These are phyloP conservation scores for Inonotus hispidus DNA, from an alignment of 1,284 basidiomycete species.

Conservation along the genomic window DNA sequence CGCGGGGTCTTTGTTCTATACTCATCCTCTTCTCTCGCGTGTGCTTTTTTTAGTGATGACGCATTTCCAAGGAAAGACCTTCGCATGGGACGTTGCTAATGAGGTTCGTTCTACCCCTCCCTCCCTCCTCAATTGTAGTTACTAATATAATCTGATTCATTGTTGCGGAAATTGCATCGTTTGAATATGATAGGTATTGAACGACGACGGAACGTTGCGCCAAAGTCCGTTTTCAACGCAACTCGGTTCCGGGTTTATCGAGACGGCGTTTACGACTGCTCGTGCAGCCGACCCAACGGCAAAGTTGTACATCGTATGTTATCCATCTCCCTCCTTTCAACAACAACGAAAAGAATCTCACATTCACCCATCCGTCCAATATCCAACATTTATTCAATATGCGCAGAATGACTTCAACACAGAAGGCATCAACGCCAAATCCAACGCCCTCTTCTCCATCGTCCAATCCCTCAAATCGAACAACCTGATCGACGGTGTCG, in stretches of 20 bases:
- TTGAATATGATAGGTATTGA: conserved; percentile 47
- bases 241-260: conserved; percentile 38
- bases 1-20: too few relatives aligned
- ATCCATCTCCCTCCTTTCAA: background rate
- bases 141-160: too few relatives aligned
- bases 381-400: background rate
- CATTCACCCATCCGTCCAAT: background rate
- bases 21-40: background rate
- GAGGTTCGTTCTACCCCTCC: conserved; percentile 21
- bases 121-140: too few relatives aligned
- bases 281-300: conserved; percentile 35
- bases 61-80: conserved; percentile 39
- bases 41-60: conserved; percentile 10
- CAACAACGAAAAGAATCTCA: too few relatives aligned
- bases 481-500: conserved; percentile 50
- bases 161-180: too few relatives aligned
- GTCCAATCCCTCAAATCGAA: conserved; percentile 40
- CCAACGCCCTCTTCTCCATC: conserved; percentile 46
- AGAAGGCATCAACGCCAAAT: conserved; percentile 44
- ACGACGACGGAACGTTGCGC: conserved; percentile 52
- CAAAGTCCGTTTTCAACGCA: conserved; percentile 42
- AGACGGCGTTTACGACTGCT: conserved; percentile 40
- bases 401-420: conserved; percentile 50
- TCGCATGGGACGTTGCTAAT: conserved; percentile 44
- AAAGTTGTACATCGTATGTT: conserved; percentile 27